Conservation (phyloP, 257 asterid genomes). For the Gentiana macrophylla region DNA sequence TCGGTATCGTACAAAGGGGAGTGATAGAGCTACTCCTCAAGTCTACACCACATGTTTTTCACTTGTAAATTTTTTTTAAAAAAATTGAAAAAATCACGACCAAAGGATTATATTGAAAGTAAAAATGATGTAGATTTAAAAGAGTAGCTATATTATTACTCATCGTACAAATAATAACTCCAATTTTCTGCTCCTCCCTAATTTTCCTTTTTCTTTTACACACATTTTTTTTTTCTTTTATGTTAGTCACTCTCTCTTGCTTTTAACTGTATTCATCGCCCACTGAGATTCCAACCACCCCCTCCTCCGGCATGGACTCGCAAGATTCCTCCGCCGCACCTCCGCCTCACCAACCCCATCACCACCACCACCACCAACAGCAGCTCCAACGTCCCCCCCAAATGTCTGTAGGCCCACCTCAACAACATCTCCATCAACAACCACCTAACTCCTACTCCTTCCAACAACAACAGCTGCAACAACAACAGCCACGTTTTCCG, state of each 20-base stretch:
- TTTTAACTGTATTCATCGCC: background rate
- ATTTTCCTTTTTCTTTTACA: slow-evolving; percentile 4
- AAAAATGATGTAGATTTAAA: too few relatives aligned
- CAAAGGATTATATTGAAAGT: too few relatives aligned
- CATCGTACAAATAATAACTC: background rate
- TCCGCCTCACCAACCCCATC: slow-evolving; percentile 5
- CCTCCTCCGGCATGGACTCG: slow-evolving; percentile 11
- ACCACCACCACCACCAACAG: slow-evolving; percentile 10
- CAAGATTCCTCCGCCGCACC: slow-evolving; percentile 23
- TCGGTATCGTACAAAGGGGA: too few relatives aligned
- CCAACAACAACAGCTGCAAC: slow-evolving; percentile 11
- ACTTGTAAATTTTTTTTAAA: too few relatives aligned
- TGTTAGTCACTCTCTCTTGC: background rate
- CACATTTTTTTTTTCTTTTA: background rate
- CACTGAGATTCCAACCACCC: background rate
- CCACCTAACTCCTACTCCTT: slow-evolving; percentile 10
- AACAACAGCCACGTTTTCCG: slow-evolving; percentile 28
- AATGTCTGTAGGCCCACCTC: too few relatives aligned
- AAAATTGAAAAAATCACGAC: too few relatives aligned
- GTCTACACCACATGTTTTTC: too few relatives aligned
- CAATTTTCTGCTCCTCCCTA: background rate
- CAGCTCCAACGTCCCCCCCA: slow-evolving; percentile 6
- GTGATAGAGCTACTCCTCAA: too few relatives aligned
- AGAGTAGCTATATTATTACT: slow-evolving; percentile 2
- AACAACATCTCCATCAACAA: slow-evolving; percentile 4